Evolutionary conservation across 176 grass and related monocot species (phyloP), one percentile per base, ranked within the genome.

Genomic region (Zea luxurians): DNA sequence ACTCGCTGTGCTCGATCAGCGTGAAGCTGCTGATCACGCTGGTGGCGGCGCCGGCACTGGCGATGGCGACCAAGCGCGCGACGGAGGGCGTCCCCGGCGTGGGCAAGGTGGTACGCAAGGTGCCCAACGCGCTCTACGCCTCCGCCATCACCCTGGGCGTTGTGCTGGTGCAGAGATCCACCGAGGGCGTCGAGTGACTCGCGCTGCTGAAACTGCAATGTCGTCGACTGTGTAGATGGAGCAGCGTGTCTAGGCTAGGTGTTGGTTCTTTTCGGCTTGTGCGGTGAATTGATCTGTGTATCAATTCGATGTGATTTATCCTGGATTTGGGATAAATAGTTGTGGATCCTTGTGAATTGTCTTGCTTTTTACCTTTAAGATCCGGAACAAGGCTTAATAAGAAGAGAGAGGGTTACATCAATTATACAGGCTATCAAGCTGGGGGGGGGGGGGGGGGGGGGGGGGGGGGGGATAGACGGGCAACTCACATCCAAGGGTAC

Each of bases 111-210:
- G 89, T 98, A 75, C 89, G 87, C 80, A 89, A 43, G 60, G 13
- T 94, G 83, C 95, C 95, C 46, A 92, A 86, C 83, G 84, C 87
- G 48, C 34, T 98, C 41, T 98, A 98, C 71, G 95, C 95, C 65
- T 81, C 89, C 12, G 76, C 83, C 62, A 84, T 98, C 40, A 84
- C 95, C 18, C 78, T 98, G 47, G 95, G 74, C n/a, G 89, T 94
- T 48, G 12, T 94, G 68, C 65, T 98, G 36, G 59, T 82, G 47
- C 91, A 98, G 85, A 94, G 74, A 87, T 85, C 89, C 59, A 3
- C 73, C 3, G 95, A 92, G 41, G 85, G 86, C 58, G 76, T 86
- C 61, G 87, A 93, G 64, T 67, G 76, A 78, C 35, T 9, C 4
- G 4, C 16, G 0, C 7, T 15, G 45, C 20, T 63, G 10, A 4